A percentile compares a stretch with the other conserved stretches of the same genome.
phyloP scores from a whole-genome alignment of 2,329 filamentous ascomycete genomes.

The Penicillium thymicola region DNA sequence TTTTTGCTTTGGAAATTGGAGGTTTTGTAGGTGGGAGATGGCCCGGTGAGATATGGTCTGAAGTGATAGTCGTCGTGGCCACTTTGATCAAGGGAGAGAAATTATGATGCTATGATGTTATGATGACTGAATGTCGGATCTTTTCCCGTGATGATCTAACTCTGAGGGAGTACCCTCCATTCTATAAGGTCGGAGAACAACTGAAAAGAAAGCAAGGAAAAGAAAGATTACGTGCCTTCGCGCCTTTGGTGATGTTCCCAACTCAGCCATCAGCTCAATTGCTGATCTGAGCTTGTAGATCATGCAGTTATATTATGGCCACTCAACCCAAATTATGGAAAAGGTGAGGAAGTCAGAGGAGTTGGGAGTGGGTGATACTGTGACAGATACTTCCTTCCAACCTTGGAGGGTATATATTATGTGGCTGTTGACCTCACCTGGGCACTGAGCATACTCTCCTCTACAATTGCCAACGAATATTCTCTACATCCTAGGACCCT shows the following conservation, averaged over 20 bases:
- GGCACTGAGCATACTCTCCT: too few relatives aligned
- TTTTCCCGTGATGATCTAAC: constrained; percentile 13
- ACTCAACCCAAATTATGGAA: background rate
- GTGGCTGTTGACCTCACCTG: background rate
- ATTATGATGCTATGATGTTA: constrained; percentile 11
- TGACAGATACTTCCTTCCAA: background rate
- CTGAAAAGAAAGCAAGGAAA: background rate
- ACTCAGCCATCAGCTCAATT: background rate
- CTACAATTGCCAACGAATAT: too few relatives aligned
- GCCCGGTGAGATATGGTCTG: background rate
- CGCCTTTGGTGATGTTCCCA: background rate
- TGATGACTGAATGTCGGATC: constrained; percentile 8
- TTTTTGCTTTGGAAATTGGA: constrained; percentile 1
- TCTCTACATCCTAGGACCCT: background rate
- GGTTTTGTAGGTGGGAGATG: background rate
- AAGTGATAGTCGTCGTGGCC: background rate
- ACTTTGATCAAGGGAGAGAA: background rate
- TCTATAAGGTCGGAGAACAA: background rate
- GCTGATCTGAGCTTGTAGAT: background rate
- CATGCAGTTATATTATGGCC: background rate
- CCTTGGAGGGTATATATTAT: background rate
- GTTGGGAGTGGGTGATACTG: background rate
- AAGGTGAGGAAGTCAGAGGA: too few relatives aligned
- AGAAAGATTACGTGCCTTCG: background rate
- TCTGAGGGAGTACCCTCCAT: constrained; percentile 1